Base-by-base conservation (phyloP, 2,329 filamentous ascomycete species). In the Botrytis fabae region DNA sequence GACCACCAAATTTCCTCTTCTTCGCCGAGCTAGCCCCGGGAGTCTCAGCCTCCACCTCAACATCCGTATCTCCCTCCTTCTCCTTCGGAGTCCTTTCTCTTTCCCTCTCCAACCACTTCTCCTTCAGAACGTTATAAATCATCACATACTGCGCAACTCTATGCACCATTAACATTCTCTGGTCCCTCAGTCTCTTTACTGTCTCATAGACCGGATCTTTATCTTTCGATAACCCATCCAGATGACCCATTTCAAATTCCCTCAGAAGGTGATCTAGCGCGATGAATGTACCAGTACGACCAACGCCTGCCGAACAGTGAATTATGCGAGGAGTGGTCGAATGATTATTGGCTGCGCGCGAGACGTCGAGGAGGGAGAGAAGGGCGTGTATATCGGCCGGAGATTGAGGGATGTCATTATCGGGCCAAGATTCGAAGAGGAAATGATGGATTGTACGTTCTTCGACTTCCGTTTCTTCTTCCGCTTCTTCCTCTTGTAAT, bases 271-370 rank as follows among this genome's bases (percentile, higher is more conserved):
- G 70, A 69, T 77, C 75, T 1, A 77, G 62, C 28, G 74, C 74
- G 22, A 77, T 76, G 80, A 98, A 98, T 0, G 95, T 95, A 7
- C 95, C 95, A 0, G 95, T 98, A 32, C 95, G 91, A 0, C 95
- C 95, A 81, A 96, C 98, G 0, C 96, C 95, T 4, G 95, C 95
- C 69, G 93, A 97, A 83, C 95, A 98, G 81, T 98, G 95, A 0
- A 98, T 94, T 40, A 98, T 69, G 18, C 75, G 69, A 9, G 74
- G 72, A 1, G 38, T 59, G 38, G 65, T 44, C 35, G 44, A 40
- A 51, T 69, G 38, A n/a, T 70, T 70, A 65, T 71, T 51, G 40
- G 42, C 65, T 28, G 46, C 28, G n/a, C 74, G 69, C 1, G 75
- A 73, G 44, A 74, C 65, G 1, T 69, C 59, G 32, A 75, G 69